A percentile compares a stretch with the other conserved stretches of the same genome.
Evolutionary conservation across 345 rosid genomes (phyloP).

Genomic region (thale cress (Arabidopsis thaliana)): TAIR10.1 NC_003074.8:2748501-2749000

Average conservation of each 20-base stretch:
- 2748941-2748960: background rate
- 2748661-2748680: too few relatives aligned
- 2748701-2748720: too few relatives aligned
- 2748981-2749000: constrained; percentile 7
- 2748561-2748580: background rate
- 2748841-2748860: background rate
- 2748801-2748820: background rate
- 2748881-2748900: background rate
- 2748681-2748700: too few relatives aligned
- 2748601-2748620: too few relatives aligned
- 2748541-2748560: background rate
- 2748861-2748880: background rate
- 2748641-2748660: too few relatives aligned
- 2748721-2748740: too few relatives aligned
- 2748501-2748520: background rate
- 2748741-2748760: too few relatives aligned
- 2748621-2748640: too few relatives aligned
- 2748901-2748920: constrained; percentile 4
- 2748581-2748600: too few relatives aligned
- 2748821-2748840: constrained; percentile 9
- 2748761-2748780: background rate
- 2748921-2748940: background rate
- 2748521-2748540: background rate
- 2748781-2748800: constrained; percentile 9
- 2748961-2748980: background rate